Percentiles rank a stretch among this genome's conserved stretches.
Conservation (phyloP, 2,329 filamentous ascomycete species). For the Stylonectria norvegica region DNA sequence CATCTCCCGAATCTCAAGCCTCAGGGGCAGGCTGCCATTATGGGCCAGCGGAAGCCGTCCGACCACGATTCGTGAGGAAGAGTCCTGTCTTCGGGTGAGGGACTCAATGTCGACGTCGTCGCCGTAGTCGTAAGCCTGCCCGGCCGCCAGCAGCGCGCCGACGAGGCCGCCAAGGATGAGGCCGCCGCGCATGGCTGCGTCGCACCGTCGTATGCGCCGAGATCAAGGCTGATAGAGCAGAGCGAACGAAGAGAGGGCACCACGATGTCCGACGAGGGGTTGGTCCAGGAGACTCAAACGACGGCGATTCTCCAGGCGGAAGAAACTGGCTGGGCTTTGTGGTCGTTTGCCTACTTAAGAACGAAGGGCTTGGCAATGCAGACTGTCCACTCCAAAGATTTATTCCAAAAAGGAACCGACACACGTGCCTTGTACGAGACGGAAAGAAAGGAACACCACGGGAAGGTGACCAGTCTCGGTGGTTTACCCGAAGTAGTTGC, state of each 20-base stretch:
- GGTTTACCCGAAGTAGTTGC: too few species aligned
- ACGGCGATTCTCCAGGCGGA: too few species aligned
- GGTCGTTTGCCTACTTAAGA: too few species aligned
- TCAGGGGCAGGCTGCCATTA: constrained; percentile 42
- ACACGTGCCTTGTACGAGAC: too few species aligned
- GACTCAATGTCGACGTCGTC: constrained; percentile 41
- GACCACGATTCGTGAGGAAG: constrained; percentile 39
- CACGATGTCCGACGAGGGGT: background rate
- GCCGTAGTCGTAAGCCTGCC: constrained; percentile 50
- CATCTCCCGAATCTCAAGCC: constrained; percentile 67
- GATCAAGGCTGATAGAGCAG: background rate
- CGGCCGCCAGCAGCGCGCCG: constrained; percentile 6
- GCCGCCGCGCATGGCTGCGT: constrained; percentile 13
- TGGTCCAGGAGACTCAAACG: too few species aligned
- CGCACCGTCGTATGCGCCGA: background rate
- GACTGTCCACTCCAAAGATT: too few species aligned
- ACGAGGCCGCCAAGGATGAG: constrained; percentile 10
- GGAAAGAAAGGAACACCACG: too few species aligned
- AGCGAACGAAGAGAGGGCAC: background rate
- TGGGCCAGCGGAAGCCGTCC: constrained; percentile 37
- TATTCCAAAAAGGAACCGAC: too few species aligned
- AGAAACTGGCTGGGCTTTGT: too few species aligned
- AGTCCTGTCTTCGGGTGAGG: constrained; percentile 40
- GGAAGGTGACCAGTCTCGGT: too few species aligned
- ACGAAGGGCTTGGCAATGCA: too few species aligned